Evolutionary conservation across 768 basidiomycete genomes (phyloP), one percentile per base, ranked within the genome.

Genomic region (Naganishia onofrii): DNA sequence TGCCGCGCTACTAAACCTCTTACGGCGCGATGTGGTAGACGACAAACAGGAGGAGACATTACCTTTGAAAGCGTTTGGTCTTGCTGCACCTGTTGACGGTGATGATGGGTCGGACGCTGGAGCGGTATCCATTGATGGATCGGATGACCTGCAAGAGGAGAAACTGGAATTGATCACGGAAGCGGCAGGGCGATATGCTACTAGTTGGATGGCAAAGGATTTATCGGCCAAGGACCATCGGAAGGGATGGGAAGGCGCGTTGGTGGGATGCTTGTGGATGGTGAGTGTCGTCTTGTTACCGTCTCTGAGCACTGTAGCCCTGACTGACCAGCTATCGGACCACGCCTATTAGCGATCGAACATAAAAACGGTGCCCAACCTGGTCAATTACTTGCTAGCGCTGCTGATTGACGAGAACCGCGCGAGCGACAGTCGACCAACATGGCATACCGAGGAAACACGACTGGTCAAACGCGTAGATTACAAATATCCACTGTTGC

Each of bases 1-100:
- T 81, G 88, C 91, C 1, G 86, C 88, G 0, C 86, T 99, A 54
- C 89, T 97, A 67, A 95, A 93, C 81, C 88, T 91, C 76, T 76
- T 84, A 65, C 84, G 92, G 26, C 87, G 89, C n/a, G 93, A 93
- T 38, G 57, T 53, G 6, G 28, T 48, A 1, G 53, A 36, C 7
- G 42, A 56, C 12, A 53, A 58, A 26, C 67, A 64, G 23, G 52
- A 67, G 26, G 34, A 36, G n/a, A 63, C 55, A n/a, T 48, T 68
- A 10, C 71, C 71, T 4, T 34, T 72, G 19, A 72, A 69, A 42
- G 71, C 67, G 3, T 68, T 68, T 55, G 71, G 69, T 10, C 38
- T 63, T 19, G 48, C 67, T 32, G 48, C 38, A 6, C 34, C 29
- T 1, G 48, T 28, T 9, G 69, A 64, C 3, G 67, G 52, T 44